These are phyloP conservation scores for Exutisphaerella laricina DNA, from an alignment of 2,329 filamentous ascomycete genomes.

Conservation along the genomic window DNA sequence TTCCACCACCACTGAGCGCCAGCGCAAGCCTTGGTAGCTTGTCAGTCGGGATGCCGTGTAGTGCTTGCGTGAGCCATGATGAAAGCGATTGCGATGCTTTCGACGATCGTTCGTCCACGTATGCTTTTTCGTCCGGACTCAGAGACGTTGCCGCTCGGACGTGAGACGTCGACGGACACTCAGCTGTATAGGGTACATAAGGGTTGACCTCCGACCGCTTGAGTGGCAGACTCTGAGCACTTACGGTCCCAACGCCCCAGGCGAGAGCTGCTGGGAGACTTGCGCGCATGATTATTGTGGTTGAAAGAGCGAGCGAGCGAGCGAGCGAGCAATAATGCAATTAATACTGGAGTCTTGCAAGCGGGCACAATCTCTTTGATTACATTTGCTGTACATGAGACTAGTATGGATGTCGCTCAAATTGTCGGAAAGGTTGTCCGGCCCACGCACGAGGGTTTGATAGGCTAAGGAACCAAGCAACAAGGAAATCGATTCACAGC, in stretches of 20 bases:
- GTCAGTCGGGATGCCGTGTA: slow-evolving; percentile 4
- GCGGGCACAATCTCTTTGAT: too few relatives aligned
- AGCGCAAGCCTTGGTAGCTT: slow-evolving; percentile 11
- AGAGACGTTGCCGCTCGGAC: neutral
- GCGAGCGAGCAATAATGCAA: too few relatives aligned
- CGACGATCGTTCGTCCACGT: slow-evolving; percentile 1
- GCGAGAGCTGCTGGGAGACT: neutral
- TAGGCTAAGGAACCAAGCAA: too few relatives aligned
- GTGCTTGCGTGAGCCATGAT: slow-evolving; percentile 8
- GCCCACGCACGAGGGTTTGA: too few relatives aligned
- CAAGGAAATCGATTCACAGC: too few relatives aligned
- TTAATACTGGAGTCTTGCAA: too few relatives aligned
- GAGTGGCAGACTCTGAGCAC: neutral
- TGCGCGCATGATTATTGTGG: neutral
- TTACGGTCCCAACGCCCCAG: neutral
- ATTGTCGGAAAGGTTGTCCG: too few relatives aligned
- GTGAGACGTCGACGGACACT: neutral
- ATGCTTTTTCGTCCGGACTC: slow-evolving; percentile 7
- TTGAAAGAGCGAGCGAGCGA: too few relatives aligned
- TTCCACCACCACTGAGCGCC: slow-evolving; percentile 13
- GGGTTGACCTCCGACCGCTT: neutral
- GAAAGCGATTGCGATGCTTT: slow-evolving; percentile 8
- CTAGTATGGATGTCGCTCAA: too few relatives aligned
- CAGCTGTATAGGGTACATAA: neutral
- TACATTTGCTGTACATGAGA: too few relatives aligned